These are phyloP conservation scores for Brassica rapa DNA, from an alignment of 345 rosid genomes.

Conservation along the genomic window DNA sequence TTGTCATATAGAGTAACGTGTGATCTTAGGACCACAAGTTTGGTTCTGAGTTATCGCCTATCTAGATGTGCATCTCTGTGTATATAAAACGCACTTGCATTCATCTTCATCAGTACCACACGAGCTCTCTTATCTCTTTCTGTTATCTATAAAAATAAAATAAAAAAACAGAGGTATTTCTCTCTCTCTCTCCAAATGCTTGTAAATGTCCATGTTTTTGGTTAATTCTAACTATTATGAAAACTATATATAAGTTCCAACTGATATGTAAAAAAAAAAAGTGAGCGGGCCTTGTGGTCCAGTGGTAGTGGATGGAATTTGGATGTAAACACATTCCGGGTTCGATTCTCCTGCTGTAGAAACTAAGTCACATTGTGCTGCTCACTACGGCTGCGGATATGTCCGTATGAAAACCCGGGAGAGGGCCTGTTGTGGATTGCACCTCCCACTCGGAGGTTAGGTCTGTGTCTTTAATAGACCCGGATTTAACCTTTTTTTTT, in stretches of 20 bases:
- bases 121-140: not conserved
- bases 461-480: too few relatives aligned
- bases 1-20: not conserved
- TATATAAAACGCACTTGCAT: slow-evolving; percentile 27
- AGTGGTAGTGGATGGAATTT: too few relatives aligned
- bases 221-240: not conserved
- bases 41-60: not conserved
- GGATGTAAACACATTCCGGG: too few relatives aligned
- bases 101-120: slow-evolving; percentile 2
- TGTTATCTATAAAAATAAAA: not conserved
- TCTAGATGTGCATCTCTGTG: not conserved
- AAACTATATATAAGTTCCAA: not conserved
- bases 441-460: too few relatives aligned
- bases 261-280: not conserved
- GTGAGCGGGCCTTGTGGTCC: too few relatives aligned
- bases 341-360: too few relatives aligned
- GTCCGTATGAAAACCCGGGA: too few relatives aligned
- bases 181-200: not conserved
- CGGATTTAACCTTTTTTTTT: too few relatives aligned
- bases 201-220: not conserved
- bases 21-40: slow-evolving; percentile 15
- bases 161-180: slow-evolving; percentile 8
- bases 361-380: too few relatives aligned
- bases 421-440: too few relatives aligned
- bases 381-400: too few relatives aligned